phyloP scores from a whole-genome alignment of 2,329 filamentous ascomycete genomes.

The Ophiosphaerella korrae region DNA sequence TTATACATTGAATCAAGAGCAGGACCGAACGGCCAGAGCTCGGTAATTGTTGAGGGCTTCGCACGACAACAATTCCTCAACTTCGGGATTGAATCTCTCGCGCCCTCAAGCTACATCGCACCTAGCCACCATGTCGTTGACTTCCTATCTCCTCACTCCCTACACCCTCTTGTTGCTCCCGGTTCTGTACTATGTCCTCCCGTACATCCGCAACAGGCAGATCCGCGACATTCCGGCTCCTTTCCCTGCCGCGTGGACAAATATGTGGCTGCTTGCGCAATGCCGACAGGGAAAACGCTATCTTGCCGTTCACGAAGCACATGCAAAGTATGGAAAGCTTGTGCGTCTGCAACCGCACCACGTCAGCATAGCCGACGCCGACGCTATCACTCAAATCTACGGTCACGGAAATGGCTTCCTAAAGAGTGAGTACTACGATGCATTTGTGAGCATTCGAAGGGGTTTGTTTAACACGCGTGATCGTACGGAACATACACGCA shows the following conservation, averaged over 20 bases:
- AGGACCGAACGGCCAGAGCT: too few relatives aligned
- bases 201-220: slow-evolving; percentile 64
- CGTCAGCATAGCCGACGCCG: slow-evolving; percentile 78
- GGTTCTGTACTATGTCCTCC: slow-evolving; percentile 62
- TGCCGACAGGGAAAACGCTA: slow-evolving; percentile 64
- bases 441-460: slow-evolving; percentile 83
- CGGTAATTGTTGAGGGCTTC: too few relatives aligned
- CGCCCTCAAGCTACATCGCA: not conserved
- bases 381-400: slow-evolving; percentile 77
- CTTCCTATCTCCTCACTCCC: slow-evolving; percentile 50
- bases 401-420: slow-evolving; percentile 63
- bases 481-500: slow-evolving; percentile 80
- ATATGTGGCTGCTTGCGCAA: slow-evolving; percentile 76
- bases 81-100: not conserved
- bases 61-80: not conserved
- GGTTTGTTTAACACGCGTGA: slow-evolving; percentile 90
- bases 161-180: slow-evolving; percentile 57
- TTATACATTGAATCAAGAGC: not conserved
- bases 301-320: slow-evolving; percentile 69
- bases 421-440: slow-evolving; percentile 81
- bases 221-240: slow-evolving; percentile 64
- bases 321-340: slow-evolving; percentile 77
- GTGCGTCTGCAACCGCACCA: slow-evolving; percentile 86
- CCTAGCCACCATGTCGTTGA: slow-evolving; percentile 35
- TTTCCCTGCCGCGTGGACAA: slow-evolving; percentile 70